Percentiles rank a stretch among this genome's conserved stretches.
Evolutionary conservation across 805 yeast genomes (phyloP).

Genomic region (Metschnikowia koreensis): DNA sequence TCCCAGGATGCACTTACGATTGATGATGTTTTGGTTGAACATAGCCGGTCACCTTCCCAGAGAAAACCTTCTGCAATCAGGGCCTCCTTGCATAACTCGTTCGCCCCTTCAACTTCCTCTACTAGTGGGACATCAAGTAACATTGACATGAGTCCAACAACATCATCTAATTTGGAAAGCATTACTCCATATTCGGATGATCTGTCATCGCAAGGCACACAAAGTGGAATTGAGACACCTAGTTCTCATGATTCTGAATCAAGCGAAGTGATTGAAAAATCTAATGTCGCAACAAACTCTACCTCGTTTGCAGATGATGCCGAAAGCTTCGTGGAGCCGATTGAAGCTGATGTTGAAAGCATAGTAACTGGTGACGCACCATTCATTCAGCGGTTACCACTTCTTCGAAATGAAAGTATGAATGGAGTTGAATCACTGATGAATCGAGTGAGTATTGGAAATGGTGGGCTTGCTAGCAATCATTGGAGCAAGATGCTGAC

Average conservation of each 20-base stretch:
- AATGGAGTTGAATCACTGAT: slow-evolving; percentile 15
- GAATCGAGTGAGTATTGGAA: neutral
- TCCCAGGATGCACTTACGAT: slow-evolving; percentile 18
- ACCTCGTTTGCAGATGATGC: neutral
- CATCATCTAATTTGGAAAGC: neutral
- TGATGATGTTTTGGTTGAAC: slow-evolving; percentile 27
- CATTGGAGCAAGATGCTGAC: slow-evolving; percentile 19
- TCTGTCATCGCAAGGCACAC: neutral
- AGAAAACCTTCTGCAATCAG: slow-evolving; percentile 23
- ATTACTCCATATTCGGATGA: neutral
- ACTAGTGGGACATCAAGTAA: slow-evolving; percentile 5
- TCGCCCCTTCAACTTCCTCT: slow-evolving; percentile 25
- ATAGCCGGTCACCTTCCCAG: slow-evolving; percentile 4
- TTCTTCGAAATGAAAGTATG: slow-evolving; percentile 25
- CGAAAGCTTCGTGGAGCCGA: neutral
- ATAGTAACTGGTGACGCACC: slow-evolving; percentile 19
- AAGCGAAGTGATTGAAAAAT: neutral
- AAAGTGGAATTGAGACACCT: neutral
- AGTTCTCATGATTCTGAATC: slow-evolving; percentile 1
- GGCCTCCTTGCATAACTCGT: slow-evolving; percentile 31
- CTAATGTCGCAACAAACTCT: neutral
- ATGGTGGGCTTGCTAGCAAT: neutral
- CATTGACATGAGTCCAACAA: slow-evolving; percentile 2
- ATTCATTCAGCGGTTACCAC: slow-evolving; percentile 28
- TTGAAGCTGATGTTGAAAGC: slow-evolving; percentile 11